phyloP scores from a whole-genome alignment of 2,329 filamentous ascomycete genomes.

The Xylogone sp. region DNA sequence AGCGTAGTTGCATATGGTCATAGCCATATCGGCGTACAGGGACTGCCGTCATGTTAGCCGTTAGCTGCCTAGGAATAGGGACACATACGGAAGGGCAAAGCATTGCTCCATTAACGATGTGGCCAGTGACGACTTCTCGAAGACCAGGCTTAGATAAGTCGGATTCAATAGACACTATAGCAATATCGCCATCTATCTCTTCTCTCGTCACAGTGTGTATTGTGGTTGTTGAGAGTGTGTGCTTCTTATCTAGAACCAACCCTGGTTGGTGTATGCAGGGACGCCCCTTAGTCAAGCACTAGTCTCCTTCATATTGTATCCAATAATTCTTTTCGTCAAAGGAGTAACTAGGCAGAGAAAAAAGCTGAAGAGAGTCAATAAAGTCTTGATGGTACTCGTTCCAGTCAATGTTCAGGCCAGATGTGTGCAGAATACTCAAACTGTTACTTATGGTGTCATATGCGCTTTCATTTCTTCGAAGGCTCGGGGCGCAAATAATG shows the following conservation, averaged over 20 bases:
- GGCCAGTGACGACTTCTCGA: conserved; percentile 50
- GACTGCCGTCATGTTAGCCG: conserved; percentile 19
- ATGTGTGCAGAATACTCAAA: conserved; percentile 53
- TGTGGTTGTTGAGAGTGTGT: conserved; percentile 52
- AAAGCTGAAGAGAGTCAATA: conserved; percentile 50
- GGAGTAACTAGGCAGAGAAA: conserved; percentile 64
- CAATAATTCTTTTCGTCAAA: conserved; percentile 71
- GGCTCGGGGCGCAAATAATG: conserved; percentile 53
- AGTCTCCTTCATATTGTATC: conserved; percentile 63
- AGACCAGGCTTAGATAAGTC: conserved; percentile 51
- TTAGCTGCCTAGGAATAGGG: no score
- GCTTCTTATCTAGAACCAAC: conserved; percentile 20
- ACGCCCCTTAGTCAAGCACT: conserved; percentile 62
- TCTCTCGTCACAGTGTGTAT: conserved; percentile 53
- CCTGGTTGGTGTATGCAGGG: conserved; percentile 12
- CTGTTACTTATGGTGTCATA: conserved; percentile 61
- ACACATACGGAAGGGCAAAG: conserved; percentile 49
- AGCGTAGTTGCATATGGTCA: conserved; percentile 59
- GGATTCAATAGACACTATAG: conserved; percentile 49
- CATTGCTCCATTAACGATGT: conserved; percentile 55
- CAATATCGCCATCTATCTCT: conserved; percentile 46
- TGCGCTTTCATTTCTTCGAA: conserved; percentile 58
- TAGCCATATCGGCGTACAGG: conserved; percentile 57
- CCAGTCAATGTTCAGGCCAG: conserved; percentile 62
- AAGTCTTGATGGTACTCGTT: conserved; percentile 63